A percentile compares a stretch with the other conserved stretches of the same genome.
These are phyloP conservation scores for Ophiostoma piceae DNA, from an alignment of 2,329 filamentous ascomycete species.

Conservation along the genomic window DNA sequence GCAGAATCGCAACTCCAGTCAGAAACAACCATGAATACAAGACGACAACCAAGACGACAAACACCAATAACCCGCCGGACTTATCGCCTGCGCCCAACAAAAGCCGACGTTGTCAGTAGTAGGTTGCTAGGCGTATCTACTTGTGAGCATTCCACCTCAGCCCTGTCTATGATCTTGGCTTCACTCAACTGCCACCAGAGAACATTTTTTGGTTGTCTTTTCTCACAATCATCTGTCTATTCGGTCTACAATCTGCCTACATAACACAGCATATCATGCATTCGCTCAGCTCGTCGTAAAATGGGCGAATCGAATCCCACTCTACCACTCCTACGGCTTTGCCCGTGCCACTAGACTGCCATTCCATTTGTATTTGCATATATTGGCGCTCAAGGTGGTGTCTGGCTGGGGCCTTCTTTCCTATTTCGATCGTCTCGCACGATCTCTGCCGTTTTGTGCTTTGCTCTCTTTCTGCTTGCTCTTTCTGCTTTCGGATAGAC, in stretches of 20 bases:
- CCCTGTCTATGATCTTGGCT: neutral
- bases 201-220: too few relatives aligned
- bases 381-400: conserved; percentile 22
- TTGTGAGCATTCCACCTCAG: neutral
- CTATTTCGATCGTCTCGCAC: conserved; percentile 13
- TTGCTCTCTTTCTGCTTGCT: neutral
- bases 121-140: neutral
- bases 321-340: conserved; percentile 18
- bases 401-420: conserved; percentile 16
- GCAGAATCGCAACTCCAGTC: neutral
- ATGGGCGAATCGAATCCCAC: conserved; percentile 13
- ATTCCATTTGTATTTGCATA: conserved; percentile 21
- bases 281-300: conserved; percentile 16
- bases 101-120: too few relatives aligned
- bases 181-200: too few relatives aligned
- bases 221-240: too few relatives aligned
- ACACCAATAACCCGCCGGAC: neutral
- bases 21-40: neutral
- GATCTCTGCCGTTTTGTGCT: neutral
- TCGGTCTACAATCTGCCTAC: too few relatives aligned
- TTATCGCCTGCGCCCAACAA: neutral
- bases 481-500: neutral
- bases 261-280: neutral
- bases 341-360: conserved; percentile 16
- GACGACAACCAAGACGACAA: neutral